These are phyloP conservation scores for Colletotrichum orbiculare DNA, from an alignment of 2,329 filamentous ascomycete genomes.

Conservation along the genomic window DNA sequence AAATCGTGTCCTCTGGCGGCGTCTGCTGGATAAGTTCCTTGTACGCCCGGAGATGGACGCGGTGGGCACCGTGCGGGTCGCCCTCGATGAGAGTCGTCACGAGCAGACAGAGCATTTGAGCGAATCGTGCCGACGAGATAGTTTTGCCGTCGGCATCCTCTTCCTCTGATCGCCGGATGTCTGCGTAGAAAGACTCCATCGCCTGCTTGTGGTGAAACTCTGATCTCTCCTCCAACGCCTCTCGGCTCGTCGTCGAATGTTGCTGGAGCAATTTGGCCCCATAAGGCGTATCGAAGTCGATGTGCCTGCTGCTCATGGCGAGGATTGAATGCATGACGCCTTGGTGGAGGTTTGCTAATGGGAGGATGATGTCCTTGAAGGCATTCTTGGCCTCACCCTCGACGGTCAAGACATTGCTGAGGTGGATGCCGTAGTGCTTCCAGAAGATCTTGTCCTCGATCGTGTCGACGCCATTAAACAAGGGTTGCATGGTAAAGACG, in stretches of 20 bases:
- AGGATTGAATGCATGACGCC: constrained; percentile 93
- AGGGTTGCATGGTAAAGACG: constrained; percentile 67
- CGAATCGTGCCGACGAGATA: constrained; percentile 66
- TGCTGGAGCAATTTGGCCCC: constrained; percentile 63
- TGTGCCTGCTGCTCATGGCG: constrained; percentile 83
- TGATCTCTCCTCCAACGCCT: constrained; percentile 62
- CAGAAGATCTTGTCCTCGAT: constrained; percentile 83
- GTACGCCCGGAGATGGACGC: constrained; percentile 82
- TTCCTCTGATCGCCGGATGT: constrained; percentile 55
- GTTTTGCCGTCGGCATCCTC: constrained; percentile 57
- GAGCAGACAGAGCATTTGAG: constrained; percentile 71
- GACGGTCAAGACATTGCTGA: constrained; percentile 84
- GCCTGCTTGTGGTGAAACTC: constrained; percentile 67
- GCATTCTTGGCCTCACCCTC: constrained; percentile 85
- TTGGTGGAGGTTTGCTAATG: constrained; percentile 81
- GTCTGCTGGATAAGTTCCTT: constrained; percentile 74
- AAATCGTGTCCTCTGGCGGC: constrained; percentile 73
- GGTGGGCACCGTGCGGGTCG: constrained; percentile 73
- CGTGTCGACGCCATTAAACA: constrained; percentile 86
- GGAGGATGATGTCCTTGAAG: constrained; percentile 85
- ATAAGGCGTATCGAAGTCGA: constrained; percentile 69
- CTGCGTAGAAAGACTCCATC: constrained; percentile 61
- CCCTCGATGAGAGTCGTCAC: constrained; percentile 69
- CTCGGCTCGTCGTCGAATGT: constrained; percentile 57
- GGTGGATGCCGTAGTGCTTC: constrained; percentile 82